Evolutionary conservation across 2,329 filamentous ascomycete species (phyloP), one percentile per base, ranked within the genome.

Genomic region (Paecilomyces sp.): DNA sequence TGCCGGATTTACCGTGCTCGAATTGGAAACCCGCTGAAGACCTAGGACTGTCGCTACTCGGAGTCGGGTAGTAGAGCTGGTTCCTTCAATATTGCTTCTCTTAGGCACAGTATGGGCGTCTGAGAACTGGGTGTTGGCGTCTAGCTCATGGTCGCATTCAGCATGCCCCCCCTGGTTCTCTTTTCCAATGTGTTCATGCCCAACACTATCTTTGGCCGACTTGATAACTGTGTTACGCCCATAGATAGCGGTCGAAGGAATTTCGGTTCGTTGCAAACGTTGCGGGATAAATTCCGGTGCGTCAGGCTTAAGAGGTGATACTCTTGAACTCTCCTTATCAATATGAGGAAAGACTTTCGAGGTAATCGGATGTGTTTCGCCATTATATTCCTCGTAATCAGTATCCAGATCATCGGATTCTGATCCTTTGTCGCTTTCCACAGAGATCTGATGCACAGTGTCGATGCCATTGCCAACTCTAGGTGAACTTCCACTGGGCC

Each of bases 271-370:
- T 15, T 30, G 51, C 1, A 28, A 30, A 24, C 51, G 50, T 55
- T 47, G 55, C 50, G 75, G 75, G 52, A 78, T 61, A 61, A 77
- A 77, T 58, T 74, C 74, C 15, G 74, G 74, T n/a, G 74, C 74
- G 57, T 77, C 74, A 7, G 75, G 70, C 62, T 76, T 78, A 58
- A 61, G 64, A 54, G 34, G 54, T 34, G 60, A 66, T 58, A 59
- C 64, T 54, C 57, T 61, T 51, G 59, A 25, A 34, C 53, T 7
- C 25, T 55, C 55, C 51, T 57, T 54, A n/a, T 62, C 57, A 22
- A 58, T 55, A 15, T 33, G 47, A 11, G 3, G 28, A 25, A 25
- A 30, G 25, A 58, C 60, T 15, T 64, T 61, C 22, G 64, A 60
- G 18, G 63, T 57, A 36, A 47, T 18, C n/a, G 9, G 15, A 47